Evolutionary conservation across 1,284 basidiomycete genomes (phyloP).

Genomic region (Cutaneotrichosporon sp.): DNA sequence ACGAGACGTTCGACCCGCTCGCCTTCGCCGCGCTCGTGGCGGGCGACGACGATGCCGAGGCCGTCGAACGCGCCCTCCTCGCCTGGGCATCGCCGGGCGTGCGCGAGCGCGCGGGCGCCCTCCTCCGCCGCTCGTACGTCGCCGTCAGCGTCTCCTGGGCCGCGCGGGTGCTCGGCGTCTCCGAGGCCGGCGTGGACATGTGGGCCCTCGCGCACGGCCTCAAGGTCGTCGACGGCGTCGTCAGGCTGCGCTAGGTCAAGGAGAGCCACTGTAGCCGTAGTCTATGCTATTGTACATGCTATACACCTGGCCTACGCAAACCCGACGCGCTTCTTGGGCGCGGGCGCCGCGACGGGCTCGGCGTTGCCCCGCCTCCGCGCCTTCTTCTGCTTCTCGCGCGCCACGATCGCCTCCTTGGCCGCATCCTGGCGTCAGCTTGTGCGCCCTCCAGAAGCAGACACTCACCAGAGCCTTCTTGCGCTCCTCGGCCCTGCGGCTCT

Average conservation of each 20-base stretch:
- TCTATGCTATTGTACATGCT: conserved; percentile 2
- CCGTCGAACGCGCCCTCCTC: conserved; percentile 35
- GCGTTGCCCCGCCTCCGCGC: not conserved
- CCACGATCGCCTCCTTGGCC: conserved; percentile 14
- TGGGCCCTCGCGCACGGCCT: conserved; percentile 31
- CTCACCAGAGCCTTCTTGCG: conserved; percentile 23
- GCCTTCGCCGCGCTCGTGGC: conserved; percentile 26
- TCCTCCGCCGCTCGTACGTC: conserved; percentile 38
- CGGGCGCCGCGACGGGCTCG: not conserved
- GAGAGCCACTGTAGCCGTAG: conserved; percentile 3
- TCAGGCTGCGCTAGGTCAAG: conserved; percentile 32
- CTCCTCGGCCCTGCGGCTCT: conserved; percentile 37
- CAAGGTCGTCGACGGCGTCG: conserved; percentile 27
- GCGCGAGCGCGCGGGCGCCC: conserved; percentile 35
- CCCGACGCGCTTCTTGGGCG: conserved; percentile 9
- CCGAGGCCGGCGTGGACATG: conserved; percentile 18
- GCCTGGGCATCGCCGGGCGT: conserved; percentile 34
- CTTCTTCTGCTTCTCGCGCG: not conserved
- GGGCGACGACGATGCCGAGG: conserved; percentile 1
- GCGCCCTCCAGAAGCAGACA: not conserved
- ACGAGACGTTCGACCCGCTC: conserved; percentile 36
- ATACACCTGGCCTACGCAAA: conserved; percentile 4
- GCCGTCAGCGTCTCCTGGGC: conserved; percentile 32
- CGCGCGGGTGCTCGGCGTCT: conserved; percentile 25
- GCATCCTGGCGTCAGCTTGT: conserved; percentile 8